Base-by-base conservation (phyloP, 495 filamentous ascomycete genomes). In the Talaromyces proteolyticus region DNA sequence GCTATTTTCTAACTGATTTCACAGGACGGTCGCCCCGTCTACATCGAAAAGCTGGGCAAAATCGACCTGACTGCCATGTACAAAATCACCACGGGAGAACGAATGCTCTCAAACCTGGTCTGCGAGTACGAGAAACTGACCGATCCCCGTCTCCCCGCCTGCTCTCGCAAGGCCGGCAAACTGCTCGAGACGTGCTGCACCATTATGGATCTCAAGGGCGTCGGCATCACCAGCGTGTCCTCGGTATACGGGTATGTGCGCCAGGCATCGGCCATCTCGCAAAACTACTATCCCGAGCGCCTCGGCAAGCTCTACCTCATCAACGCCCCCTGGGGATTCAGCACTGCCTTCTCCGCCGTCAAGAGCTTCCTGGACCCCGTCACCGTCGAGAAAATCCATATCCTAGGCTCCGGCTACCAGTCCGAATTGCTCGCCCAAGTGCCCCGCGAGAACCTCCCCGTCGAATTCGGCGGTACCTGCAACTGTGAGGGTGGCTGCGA, bases 201-300 rank as follows among this genome's bases (percentile, higher is more conserved):
- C 50, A 88, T 98, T 66, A 91, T 96, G 84, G 93, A 98, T 68
- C 72, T 96, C 53, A 95, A 95, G 73, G 91, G 92, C 37, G 91
- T 98, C 37, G 89, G 91, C 26, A 59, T 97, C 59, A 77, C 73
- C 50, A 93, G 85, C 66, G 81, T 88, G 37, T 76, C 78, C 54
- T 86, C 86, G 43, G 91, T 96, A 19, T 95, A 91, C 72, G 75
- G 78, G 45, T 97, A 95, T 72, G 78, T 97, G 54, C 79, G 78
- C 54, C 79, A 85, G 60, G 87, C 87, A 21, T 88, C 86, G 21
- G 82, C 72, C 52, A 86, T 97, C 67, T 92, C 87, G 47, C 92
- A 96, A 66, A 95, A 96, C 80, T 96, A 98, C 83, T 98, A 98
- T 75, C 93, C 93, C 17, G 93, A 98, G 74, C 86, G 89, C 47